Evolutionary conservation across 2,329 filamentous ascomycete species (phyloP).

Genomic region (Pseudogymnoascus sp.): DNA sequence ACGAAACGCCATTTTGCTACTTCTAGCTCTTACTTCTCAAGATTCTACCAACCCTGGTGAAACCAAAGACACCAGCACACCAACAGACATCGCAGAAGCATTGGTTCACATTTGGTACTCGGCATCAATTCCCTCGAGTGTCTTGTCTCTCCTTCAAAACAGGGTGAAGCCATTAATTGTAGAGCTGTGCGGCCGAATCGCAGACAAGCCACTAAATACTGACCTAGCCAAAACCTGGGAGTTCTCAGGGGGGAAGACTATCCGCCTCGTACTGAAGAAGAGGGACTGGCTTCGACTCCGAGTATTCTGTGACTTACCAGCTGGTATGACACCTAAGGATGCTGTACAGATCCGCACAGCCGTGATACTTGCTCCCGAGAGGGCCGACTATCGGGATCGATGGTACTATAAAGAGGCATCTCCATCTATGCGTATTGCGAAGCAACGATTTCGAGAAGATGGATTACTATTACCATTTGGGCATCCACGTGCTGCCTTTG

Average conservation of each 20-base stretch:
- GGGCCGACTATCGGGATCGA: slow-evolving; percentile 13
- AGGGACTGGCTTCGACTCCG: slow-evolving; percentile 10
- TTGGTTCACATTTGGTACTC: slow-evolving; percentile 15
- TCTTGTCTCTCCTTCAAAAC: not conserved
- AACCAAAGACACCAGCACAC: not conserved
- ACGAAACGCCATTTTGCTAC: slow-evolving; percentile 16
- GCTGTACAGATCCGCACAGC: slow-evolving; percentile 7
- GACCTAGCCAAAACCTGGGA: slow-evolving; percentile 13
- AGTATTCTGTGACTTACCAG: slow-evolving; percentile 9
- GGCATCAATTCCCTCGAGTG: slow-evolving; percentile 6
- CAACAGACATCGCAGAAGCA: not conserved
- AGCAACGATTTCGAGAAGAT: slow-evolving; percentile 28
- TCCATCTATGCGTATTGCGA: slow-evolving; percentile 19
- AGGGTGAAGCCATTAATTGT: slow-evolving; percentile 10
- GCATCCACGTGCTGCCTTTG: slow-evolving; percentile 24
- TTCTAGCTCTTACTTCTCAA: slow-evolving; percentile 11
- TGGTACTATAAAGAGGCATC: slow-evolving; percentile 6
- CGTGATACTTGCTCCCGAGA: slow-evolving; percentile 12
- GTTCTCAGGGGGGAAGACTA: slow-evolving; percentile 8
- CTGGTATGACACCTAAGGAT: slow-evolving; percentile 8
- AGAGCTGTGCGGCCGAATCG: slow-evolving; percentile 10
- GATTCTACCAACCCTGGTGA: not conserved
- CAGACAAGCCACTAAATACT: slow-evolving; percentile 4
- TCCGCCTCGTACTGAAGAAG: slow-evolving; percentile 12
- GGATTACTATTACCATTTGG: slow-evolving; percentile 34